Evolutionary conservation across 129 eudicot species (phyloP), one percentile per base, ranked within the genome.

Genomic region (Helichrysum umbraculigerum): DNA sequence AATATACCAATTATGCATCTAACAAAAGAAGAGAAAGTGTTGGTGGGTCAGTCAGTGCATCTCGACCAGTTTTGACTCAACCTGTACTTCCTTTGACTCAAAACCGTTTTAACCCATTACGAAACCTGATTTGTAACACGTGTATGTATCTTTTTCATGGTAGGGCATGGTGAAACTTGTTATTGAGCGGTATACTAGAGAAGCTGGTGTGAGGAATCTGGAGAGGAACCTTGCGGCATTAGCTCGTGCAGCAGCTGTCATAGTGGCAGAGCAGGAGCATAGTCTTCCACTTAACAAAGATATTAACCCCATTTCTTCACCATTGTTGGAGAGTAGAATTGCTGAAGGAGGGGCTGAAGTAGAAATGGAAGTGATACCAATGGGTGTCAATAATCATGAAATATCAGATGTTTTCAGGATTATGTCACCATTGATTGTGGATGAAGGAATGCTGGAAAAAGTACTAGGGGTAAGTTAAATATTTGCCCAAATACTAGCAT

Each of bases 161-260:
- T 74, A 93, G 98, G 87, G 44, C 14, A 88, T 88, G 91, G 91
- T 93, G 78, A 82, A 90, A 82, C 96, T 88, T 77, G 88, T 93
- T 30, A 93, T 93, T 68, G 88, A 93, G 69, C 79, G 87, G 76
- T 93, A 93, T 77, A 90, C 98, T 20, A 87, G 97, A 85, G 98
- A 93, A 87, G 98, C 98, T 78, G 98, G 98, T 75, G 98, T 93
- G 54, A 81, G 98, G 73, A 90, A 83, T 76, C 89, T 93, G 64
- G 98, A 93, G 76, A 86, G 98, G 50, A 90, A 87, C 83, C 78
- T 93, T 60, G 94, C 97, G 9, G 92, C 97, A 58, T 83, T 93
- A 81, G 98, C 98, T 82, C 98, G 98, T 78, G 92, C 97, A 77
- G 98, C 97, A 35, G 98, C 98, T 37, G 98, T 93, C 41, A 84